Conservation (phyloP, 768 basidiomycete genomes). For the Pholiota microspora region DNA sequence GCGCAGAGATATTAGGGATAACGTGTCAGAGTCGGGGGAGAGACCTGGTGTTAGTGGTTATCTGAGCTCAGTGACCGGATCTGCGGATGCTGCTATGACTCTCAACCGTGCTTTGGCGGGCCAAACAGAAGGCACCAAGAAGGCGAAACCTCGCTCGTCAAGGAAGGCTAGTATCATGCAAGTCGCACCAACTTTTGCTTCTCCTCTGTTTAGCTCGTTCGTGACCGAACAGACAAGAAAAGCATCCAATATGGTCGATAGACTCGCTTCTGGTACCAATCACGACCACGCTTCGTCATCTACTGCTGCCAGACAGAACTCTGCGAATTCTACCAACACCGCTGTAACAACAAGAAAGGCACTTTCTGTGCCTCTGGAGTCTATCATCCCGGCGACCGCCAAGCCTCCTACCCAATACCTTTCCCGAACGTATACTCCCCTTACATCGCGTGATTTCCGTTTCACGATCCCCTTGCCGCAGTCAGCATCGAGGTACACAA, state of each 20-base stretch:
- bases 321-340: slow-evolving; percentile 8
- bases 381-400: slow-evolving; percentile 75
- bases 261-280: slow-evolving; percentile 22
- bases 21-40: slow-evolving; percentile 22
- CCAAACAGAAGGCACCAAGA: slow-evolving; percentile 29
- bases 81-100: slow-evolving; percentile 23
- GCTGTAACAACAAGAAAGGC: slow-evolving; percentile 25
- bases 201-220: slow-evolving; percentile 62
- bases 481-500: slow-evolving; percentile 44
- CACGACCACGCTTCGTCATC: slow-evolving; percentile 11
- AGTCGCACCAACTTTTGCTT: slow-evolving; percentile 40
- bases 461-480: slow-evolving; percentile 64
- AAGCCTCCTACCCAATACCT: slow-evolving; percentile 87
- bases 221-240: slow-evolving; percentile 51
- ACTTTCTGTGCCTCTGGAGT: slow-evolving; percentile 68
- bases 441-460: slow-evolving; percentile 72
- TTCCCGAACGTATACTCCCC: slow-evolving; percentile 68
- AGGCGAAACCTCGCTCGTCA: slow-evolving; percentile 26
- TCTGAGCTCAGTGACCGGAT: slow-evolving; percentile 33
- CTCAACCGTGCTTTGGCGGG: slow-evolving; percentile 44
- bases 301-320: slow-evolving; percentile 3
- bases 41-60: slow-evolving; percentile 38
- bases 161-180: slow-evolving; percentile 35
- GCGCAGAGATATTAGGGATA: slow-evolving; percentile 25
- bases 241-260: slow-evolving; percentile 21